Evolutionary conservation across 176 grass and related monocot genomes (phyloP).

Genomic region (Bothriochloa decipiens): DNA sequence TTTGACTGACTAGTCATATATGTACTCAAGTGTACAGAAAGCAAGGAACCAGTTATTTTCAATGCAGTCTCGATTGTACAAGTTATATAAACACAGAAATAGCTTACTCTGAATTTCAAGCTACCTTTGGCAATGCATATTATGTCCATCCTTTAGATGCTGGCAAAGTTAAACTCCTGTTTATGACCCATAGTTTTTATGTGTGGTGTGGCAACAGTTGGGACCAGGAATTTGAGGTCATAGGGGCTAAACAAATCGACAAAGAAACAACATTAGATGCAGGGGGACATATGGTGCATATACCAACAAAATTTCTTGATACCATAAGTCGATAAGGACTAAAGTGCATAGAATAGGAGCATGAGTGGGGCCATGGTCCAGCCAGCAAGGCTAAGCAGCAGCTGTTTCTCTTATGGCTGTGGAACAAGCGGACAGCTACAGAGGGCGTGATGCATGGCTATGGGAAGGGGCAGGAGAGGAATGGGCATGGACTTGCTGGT

Average conservation of each 20-base stretch:
- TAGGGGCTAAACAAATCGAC: not conserved
- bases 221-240: not conserved
- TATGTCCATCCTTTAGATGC: not conserved
- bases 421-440: not conserved
- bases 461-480: no score
- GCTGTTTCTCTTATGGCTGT: not conserved
- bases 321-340: not conserved
- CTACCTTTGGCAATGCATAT: not conserved
- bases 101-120: not conserved
- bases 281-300: not conserved
- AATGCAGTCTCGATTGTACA: not conserved
- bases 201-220: not conserved
- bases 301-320: not conserved
- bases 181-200: not conserved
- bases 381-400: not conserved
- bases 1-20: not conserved
- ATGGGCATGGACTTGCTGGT: no score
- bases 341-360: not conserved
- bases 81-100: not conserved
- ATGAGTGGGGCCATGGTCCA: not conserved
- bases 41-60: not conserved
- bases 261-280: not conserved
- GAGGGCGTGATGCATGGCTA: no score
- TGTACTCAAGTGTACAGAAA: conserved; percentile 11
- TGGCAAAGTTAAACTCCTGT: not conserved